These are phyloP conservation scores for Cladosporium sphaerospermum DNA, from an alignment of 2,329 filamentous ascomycete species.

Conservation along the genomic window DNA sequence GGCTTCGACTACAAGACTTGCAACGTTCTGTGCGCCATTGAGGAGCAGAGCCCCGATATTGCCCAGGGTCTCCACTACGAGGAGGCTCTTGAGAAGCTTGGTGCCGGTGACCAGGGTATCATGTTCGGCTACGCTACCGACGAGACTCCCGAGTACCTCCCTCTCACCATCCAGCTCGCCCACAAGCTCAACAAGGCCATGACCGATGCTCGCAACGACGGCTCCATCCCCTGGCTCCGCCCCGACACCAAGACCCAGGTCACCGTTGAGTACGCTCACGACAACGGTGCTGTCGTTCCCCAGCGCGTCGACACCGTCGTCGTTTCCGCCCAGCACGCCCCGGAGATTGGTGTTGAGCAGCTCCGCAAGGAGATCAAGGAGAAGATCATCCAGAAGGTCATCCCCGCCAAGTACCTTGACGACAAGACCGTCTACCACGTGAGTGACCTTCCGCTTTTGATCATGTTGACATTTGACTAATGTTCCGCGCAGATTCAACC, in stretches of 20 bases:
- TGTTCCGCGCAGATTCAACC: constrained; percentile 68
- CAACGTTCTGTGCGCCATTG: constrained; percentile 97
- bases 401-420: constrained; percentile 85
- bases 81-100: constrained; percentile 92
- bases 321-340: constrained; percentile 89
- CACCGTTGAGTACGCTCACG: constrained; percentile 97
- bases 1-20: constrained; percentile 99
- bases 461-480: neutral
- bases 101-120: constrained; percentile 99
- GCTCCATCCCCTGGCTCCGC: constrained; percentile 84
- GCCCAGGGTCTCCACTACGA: constrained; percentile 99
- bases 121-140: constrained; percentile 99
- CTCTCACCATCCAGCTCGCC: constrained; percentile 85
- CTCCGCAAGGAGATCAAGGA: constrained; percentile 91
- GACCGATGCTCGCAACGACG: constrained; percentile 80
- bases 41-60: constrained; percentile 98
- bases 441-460: constrained; percentile 33
- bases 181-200: constrained; percentile 97
- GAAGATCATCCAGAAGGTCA: constrained; percentile 94
- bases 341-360: constrained; percentile 81
- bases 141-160: constrained; percentile 95
- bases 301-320: constrained; percentile 93
- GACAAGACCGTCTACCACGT: constrained; percentile 94
- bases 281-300: constrained; percentile 87
- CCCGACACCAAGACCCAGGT: constrained; percentile 99